Percentiles rank a stretch among this genome's conserved stretches.
Evolutionary conservation across 257 asterid genomes (phyloP).

Genomic region (Solanum ossicruentum): DNA sequence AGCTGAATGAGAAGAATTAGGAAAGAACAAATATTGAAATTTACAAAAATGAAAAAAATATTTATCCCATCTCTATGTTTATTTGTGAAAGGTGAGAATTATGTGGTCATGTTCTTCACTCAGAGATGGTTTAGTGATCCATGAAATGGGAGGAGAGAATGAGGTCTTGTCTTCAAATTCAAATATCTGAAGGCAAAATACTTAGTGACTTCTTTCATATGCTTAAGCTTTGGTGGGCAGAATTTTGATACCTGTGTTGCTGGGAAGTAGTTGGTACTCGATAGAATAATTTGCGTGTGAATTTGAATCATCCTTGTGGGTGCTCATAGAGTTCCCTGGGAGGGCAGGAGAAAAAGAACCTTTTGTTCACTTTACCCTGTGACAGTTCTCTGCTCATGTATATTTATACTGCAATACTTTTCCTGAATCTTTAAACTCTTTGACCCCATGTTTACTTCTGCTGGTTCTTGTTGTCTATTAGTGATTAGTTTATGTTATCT

Average conservation of each 20-base stretch:
- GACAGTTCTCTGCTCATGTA: neutral
- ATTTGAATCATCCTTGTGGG: neutral
- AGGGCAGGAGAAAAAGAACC: neutral
- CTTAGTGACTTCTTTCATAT: neutral
- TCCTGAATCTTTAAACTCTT: neutral
- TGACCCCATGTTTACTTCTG: neutral
- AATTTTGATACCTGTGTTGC: neutral
- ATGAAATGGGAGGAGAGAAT: neutral
- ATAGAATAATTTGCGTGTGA: neutral
- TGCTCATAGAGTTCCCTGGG: neutral
- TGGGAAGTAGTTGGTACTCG: neutral
- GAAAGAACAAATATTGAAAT: too few species aligned
- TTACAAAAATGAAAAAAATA: too few species aligned
- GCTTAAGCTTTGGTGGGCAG: neutral
- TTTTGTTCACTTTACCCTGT: neutral
- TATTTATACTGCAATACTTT: neutral
- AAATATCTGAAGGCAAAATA: neutral
- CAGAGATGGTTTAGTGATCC: neutral
- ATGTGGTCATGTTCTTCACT: neutral
- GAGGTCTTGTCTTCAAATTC: neutral
- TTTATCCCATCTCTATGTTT: neutral
- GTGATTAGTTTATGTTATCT: neutral
- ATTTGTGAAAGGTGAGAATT: neutral
- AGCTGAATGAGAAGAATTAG: too few species aligned
- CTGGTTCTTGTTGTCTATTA: neutral